Conservation (phyloP, 306 rosid genomes). For the Dalbergia cultrata region DNA sequence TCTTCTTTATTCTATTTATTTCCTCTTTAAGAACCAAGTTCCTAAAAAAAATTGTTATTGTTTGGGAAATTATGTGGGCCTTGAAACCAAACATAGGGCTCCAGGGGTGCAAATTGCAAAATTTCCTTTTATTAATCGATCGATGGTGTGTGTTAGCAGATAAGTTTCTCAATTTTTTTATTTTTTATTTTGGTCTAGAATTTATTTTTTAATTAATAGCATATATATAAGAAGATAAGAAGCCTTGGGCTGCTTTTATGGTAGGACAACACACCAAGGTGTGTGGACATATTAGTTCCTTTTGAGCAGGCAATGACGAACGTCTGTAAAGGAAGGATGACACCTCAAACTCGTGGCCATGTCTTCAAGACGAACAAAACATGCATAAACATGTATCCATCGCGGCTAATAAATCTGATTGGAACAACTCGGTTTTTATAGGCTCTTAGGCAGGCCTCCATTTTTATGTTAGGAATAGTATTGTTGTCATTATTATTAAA, state of each 20-base stretch:
- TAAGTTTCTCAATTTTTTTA: not conserved
- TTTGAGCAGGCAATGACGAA: conserved; percentile 38
- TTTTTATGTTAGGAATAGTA: no score
- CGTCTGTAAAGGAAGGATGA: conserved; percentile 24
- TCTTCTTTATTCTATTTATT: not conserved
- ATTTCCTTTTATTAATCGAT: not conserved
- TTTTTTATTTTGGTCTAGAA: no score
- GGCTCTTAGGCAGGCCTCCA: not conserved
- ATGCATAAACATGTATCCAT: conserved; percentile 34
- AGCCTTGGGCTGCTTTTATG: not conserved
- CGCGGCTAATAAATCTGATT: conserved; percentile 18
- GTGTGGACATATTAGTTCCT: conserved; percentile 30
- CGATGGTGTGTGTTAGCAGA: not conserved
- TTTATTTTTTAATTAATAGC: no score
- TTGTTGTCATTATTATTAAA: no score
- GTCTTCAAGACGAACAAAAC: conserved; percentile 18
- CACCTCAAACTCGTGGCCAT: conserved; percentile 4
- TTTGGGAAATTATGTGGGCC: not conserved
- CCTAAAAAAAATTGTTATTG: not conserved
- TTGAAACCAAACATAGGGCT: not conserved
- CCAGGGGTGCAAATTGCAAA: not conserved
- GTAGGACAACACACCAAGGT: conserved; percentile 14
- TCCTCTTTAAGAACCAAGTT: not conserved
- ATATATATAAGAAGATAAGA: not conserved
- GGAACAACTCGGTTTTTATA: not conserved